Evolutionary conservation across 495 filamentous ascomycete species (phyloP).

Genomic region (Chaetomium tenue): DNA sequence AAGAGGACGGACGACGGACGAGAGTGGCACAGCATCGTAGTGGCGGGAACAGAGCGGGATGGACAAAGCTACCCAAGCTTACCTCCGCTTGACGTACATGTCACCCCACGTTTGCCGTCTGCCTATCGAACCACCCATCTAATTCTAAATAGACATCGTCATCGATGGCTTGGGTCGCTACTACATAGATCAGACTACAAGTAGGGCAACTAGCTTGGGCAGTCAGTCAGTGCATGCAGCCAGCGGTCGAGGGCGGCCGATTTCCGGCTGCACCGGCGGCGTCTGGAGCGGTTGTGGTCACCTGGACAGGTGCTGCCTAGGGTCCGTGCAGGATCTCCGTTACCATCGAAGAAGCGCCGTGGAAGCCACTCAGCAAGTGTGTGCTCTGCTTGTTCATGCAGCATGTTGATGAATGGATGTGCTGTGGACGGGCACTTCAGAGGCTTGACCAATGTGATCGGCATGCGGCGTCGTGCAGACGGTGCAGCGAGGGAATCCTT

Average conservation of each 20-base stretch:
- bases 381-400: background rate
- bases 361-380: constrained; percentile 14
- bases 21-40: background rate
- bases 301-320: background rate
- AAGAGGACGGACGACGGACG: no score
- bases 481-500: background rate
- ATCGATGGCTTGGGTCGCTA: no score
- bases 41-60: constrained; percentile 1
- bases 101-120: no score
- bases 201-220: no score
- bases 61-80: background rate
- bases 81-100: no score
- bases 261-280: no score
- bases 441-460: background rate
- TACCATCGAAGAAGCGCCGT: constrained; percentile 16
- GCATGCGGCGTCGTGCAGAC: background rate
- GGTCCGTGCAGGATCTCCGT: constrained; percentile 21
- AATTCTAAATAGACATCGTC: no score
- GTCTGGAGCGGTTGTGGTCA: no score
- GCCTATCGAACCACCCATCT: no score
- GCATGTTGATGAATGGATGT: background rate
- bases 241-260: no score
- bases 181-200: no score
- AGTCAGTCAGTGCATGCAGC: no score
- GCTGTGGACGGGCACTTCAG: background rate